Evolutionary conservation across 2,329 filamentous ascomycete species (phyloP), one percentile per base, ranked within the genome.

Genomic region (Alternaria sp.): DNA sequence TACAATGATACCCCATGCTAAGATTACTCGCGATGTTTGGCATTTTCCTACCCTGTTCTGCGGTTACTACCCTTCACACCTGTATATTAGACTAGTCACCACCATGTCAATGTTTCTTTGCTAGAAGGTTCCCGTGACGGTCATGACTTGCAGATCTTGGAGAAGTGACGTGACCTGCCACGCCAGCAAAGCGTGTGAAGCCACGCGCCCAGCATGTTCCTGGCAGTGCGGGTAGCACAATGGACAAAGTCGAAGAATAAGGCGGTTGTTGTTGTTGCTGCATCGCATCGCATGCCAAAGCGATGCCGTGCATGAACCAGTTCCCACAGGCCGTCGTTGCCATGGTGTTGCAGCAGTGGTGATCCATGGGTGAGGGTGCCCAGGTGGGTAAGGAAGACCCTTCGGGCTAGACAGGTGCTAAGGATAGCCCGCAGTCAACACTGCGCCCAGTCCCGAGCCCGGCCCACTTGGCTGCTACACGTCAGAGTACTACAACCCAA

Each of bases 401-500:
- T 51, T 56, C 37, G 12, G 53, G 51, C 26, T 44, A 55, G 55
- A 54, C 49, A 28, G 18, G 33, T 45, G 28, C 37, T 46, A 56
- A 50, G 49, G 30, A 56, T 56, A 26, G 54, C 37, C 60, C 49
- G 49, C 49, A 30, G 21, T 37, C 49, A 53, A 53, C 28, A 53
- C 49, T 53, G 30, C 49, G 49, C 49, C 50, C 51, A 41, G 58
- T 60, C 59, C 59, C 62, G 58, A 53, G 53, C 53, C 50, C 58
- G 49, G 57, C 62, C 63, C 63, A 60, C 60, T 60, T 57, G 56
- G 61, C 45, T 58, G 61, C 63, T 60, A 62, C 69, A 71, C 68
- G 68, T 71, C 68, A 71, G 58, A 65, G 58, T 58, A 68, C 66
- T 63, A 61, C 49, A 30, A 26, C 56, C 53, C 59, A 65, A 67